Conservation (phyloP, 177 flowering plant genomes). For the Vitis hybrid region DNA sequence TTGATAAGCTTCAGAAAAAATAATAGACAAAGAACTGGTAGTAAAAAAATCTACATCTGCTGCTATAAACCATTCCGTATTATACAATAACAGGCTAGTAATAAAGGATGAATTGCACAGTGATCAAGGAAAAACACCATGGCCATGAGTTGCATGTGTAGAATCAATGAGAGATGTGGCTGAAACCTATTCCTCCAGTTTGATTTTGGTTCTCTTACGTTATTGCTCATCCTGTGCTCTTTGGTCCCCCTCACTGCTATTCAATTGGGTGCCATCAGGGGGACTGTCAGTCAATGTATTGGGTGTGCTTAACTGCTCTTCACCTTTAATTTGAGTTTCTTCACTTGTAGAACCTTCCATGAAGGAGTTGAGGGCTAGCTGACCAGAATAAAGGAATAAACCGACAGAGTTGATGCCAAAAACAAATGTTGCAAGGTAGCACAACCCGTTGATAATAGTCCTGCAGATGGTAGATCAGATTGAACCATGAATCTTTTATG, state of each 20-base stretch:
- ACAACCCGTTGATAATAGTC: slow-evolving; percentile 85
- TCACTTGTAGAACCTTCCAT: slow-evolving; percentile 38
- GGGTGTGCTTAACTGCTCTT: slow-evolving; percentile 20
- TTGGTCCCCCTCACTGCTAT: slow-evolving; percentile 25
- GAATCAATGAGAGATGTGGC: background rate
- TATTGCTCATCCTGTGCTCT: slow-evolving; percentile 30
- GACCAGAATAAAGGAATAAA: slow-evolving; percentile 72
- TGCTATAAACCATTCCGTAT: no score
- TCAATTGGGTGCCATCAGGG: slow-evolving; percentile 21
- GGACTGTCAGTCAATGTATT: slow-evolving; percentile 19
- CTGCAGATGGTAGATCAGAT: slow-evolving; percentile 40
- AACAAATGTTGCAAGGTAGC: slow-evolving; percentile 94
- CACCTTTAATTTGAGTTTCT: slow-evolving; percentile 21
- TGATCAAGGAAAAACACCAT: slow-evolving; percentile 1
- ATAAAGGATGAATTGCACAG: background rate
- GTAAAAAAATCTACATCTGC: no score
- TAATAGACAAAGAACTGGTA: no score
- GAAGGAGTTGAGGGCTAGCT: slow-evolving; percentile 76
- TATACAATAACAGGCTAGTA: background rate
- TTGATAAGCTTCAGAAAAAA: no score
- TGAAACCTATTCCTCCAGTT: slow-evolving; percentile 3
- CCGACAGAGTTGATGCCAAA: slow-evolving; percentile 83
- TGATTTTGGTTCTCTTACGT: slow-evolving; percentile 3
- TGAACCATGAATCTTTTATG: background rate
- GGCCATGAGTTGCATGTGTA: background rate